Conservation (phyloP, 768 basidiomycete genomes). For the Russula ochroleuca region DNA sequence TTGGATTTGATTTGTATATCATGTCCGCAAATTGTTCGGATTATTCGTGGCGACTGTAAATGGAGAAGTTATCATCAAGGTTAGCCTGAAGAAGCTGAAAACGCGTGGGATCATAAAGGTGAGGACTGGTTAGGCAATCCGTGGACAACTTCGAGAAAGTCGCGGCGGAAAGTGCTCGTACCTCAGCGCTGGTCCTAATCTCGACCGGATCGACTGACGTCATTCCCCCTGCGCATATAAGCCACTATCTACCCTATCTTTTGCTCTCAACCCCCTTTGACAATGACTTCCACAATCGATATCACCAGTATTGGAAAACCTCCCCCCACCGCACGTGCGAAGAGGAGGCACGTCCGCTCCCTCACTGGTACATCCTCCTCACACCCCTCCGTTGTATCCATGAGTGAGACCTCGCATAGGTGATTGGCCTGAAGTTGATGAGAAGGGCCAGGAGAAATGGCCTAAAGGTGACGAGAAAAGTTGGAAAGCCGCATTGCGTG, state of each 20-base stretch:
- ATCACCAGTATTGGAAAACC: constrained; percentile 15
- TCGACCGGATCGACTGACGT: constrained; percentile 10
- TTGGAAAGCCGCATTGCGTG: constrained; percentile 63
- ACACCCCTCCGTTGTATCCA: neutral
- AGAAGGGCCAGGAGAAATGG: constrained; percentile 78
- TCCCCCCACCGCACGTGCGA: neutral
- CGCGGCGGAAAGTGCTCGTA: constrained; percentile 1
- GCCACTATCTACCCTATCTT: neutral
- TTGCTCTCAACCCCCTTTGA: neutral
- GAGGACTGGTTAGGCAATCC: neutral
- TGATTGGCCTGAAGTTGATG: constrained; percentile 74
- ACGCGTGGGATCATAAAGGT: neutral
- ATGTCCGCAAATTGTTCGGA: constrained; percentile 7
- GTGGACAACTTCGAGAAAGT: constrained; percentile 1
- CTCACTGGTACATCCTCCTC: constrained; percentile 47
- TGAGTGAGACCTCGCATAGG: constrained; percentile 40
- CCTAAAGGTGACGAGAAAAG: constrained; percentile 71
- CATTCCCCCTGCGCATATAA: constrained; percentile 21
- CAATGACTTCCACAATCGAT: constrained; percentile 24
- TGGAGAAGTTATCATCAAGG: neutral
- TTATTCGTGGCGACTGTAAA: constrained; percentile 13
- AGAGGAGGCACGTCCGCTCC: constrained; percentile 28
- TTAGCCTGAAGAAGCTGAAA: constrained; percentile 7
- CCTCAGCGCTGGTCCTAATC: neutral
- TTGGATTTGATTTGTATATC: neutral